Conservation (phyloP, 2,329 filamentous ascomycete genomes). For the Colletotrichum camelliae region DNA sequence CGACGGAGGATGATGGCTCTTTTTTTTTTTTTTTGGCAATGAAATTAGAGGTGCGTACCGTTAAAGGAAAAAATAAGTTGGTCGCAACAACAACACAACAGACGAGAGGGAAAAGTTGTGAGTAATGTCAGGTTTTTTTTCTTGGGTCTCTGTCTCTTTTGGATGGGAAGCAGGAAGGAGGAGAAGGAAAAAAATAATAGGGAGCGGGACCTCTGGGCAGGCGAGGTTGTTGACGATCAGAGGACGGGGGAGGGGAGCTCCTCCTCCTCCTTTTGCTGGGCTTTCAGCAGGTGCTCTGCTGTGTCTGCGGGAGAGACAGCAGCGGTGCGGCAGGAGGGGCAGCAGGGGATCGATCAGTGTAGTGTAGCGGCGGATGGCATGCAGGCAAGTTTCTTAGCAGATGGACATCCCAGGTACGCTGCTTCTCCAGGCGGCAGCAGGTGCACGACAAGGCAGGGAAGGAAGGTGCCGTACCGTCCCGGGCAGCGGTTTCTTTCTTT, state of each 20-base stretch:
- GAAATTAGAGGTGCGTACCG: conserved; percentile 12
- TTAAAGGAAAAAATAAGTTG: not conserved
- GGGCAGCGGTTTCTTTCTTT: not conserved
- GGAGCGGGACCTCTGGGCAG: conserved; percentile 7
- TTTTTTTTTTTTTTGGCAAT: not conserved
- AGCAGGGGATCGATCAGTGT: not conserved
- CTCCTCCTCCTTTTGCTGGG: not conserved
- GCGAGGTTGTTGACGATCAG: conserved; percentile 15
- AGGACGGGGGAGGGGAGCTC: not conserved
- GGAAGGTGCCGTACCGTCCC: not conserved
- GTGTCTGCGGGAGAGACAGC: not conserved
- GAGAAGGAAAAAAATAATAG: not conserved
- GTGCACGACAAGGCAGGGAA: not conserved
- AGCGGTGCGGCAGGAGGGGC: not conserved
- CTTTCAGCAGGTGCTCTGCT: not conserved
- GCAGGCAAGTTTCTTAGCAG: not conserved
- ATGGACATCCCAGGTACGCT: not conserved
- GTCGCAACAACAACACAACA: conserved; percentile 11
- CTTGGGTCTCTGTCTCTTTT: not conserved
- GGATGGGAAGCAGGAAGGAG: not conserved
- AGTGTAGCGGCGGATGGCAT: not conserved
- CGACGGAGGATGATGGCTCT: not conserved
- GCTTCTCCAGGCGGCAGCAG: not conserved
- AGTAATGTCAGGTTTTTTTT: not conserved
- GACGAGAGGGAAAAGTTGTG: not conserved